Base-by-base conservation (phyloP, 176 grass and related monocot species). In the Miscanthus lutarioriparius region DNA sequence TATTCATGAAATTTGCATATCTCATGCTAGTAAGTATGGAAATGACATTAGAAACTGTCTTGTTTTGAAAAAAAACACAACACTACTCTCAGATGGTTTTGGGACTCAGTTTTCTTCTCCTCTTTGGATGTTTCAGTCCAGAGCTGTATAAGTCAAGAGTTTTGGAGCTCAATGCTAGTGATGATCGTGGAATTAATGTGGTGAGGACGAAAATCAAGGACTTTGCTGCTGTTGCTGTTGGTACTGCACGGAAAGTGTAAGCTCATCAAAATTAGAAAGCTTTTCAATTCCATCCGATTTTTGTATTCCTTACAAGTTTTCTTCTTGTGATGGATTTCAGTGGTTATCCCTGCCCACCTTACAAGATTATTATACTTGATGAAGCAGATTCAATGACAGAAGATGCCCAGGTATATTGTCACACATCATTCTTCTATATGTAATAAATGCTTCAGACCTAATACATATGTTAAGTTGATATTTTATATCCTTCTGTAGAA, bases 321-420 rank as follows among this genome's bases (percentile, higher is more conserved):
- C 20, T 80, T 58, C 67, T 19, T 70, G 62, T 64, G 14, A 44
- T 90, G 67, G 9, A 62, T 51, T 85, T 75, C 83, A 90, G 89
- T 74, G 90, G 93, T 84, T 96, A 98, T 80, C 93, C 93, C 58
- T 98, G 96, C 84, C 96, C 96, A 66, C 96, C 91, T 63, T 98
- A 94, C 91, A 98, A 98, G 86, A 96, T 98, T 79, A 96, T 98
- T 78, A 94, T 98, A 83, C 89, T 98, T 35, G 96, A 98, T 85
- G 96, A 98, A 92, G 96, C 93, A 70, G 96, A 98, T 94, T 98
- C 96, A 10, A 96, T 98, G 96, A 98, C 96, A 63, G 96, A 98
- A 91, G 96, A 98, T 92, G 96, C 96, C 75, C 96, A 98, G 87
- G 96, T 98, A 89, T 20, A 86, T 81, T 84, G 66, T 22, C 22